phyloP scores from a whole-genome alignment of 371 early-diverging fungal species.

The Thermomucor indicae-seudaticae region DNA sequence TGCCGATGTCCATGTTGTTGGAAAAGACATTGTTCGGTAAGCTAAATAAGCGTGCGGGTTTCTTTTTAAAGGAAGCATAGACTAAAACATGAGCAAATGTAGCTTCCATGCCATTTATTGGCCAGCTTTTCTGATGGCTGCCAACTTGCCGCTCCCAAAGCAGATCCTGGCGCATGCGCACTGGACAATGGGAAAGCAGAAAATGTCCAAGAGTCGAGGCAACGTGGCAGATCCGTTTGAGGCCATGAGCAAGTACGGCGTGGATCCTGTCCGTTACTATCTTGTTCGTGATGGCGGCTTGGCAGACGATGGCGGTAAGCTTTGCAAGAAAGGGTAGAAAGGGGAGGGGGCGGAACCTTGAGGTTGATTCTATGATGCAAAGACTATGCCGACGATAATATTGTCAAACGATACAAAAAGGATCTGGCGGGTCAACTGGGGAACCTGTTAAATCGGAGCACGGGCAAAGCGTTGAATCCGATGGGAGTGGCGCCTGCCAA shows the following conservation, averaged over 20 bases:
- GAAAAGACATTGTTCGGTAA: slow-evolving; percentile 92
- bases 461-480: slow-evolving; percentile 56
- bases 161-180: slow-evolving; percentile 90
- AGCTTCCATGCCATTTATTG: slow-evolving; percentile 95
- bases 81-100: neutral
- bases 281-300: slow-evolving; percentile 88
- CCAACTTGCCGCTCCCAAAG: slow-evolving; percentile 71
- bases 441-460: slow-evolving; percentile 75
- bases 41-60: neutral
- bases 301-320: slow-evolving; percentile 70
- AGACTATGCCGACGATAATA: slow-evolving; percentile 72
- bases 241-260: slow-evolving; percentile 69
- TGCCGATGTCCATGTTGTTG: slow-evolving; percentile 82
- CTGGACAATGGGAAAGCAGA: slow-evolving; percentile 83
- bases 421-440: slow-evolving; percentile 86
- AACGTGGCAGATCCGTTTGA: slow-evolving; percentile 87
- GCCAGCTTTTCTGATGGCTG: slow-evolving; percentile 94
- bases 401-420: slow-evolving; percentile 69
- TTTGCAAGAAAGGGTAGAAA: too few relatives aligned
- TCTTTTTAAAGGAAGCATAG: neutral
- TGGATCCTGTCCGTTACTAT: slow-evolving; percentile 88
- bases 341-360: neutral
- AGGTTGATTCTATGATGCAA: neutral
- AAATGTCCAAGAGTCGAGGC: slow-evolving; percentile 93
- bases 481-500: slow-evolving; percentile 36